A percentile compares a stretch with the other conserved stretches of the same genome.
These are phyloP conservation scores for Acidiella bohemica DNA, from an alignment of 495 filamentous ascomycete genomes.

Conservation along the genomic window DNA sequence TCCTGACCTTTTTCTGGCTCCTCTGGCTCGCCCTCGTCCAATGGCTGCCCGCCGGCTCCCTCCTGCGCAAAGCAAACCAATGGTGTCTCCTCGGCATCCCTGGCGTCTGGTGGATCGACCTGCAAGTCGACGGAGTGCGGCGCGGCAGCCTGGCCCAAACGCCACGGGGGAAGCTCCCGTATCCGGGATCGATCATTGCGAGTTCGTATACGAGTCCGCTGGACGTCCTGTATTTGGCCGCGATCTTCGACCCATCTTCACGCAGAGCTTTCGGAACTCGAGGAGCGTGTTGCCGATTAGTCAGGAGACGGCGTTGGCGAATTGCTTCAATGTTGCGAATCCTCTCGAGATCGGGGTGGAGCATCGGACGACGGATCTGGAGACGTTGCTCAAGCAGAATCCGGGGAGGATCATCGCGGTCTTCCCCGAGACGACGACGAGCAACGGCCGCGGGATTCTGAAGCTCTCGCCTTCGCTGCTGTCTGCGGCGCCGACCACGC, in stretches of 20 bases:
- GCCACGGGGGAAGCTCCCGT: slow-evolving; percentile 53
- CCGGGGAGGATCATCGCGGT: slow-evolving; percentile 64
- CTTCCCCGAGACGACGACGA: slow-evolving; percentile 87
- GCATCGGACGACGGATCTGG: slow-evolving; percentile 42
- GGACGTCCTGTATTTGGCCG: slow-evolving; percentile 88
- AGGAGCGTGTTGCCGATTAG: slow-evolving; percentile 61
- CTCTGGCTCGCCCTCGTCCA: slow-evolving; percentile 68
- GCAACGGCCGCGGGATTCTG: slow-evolving; percentile 84
- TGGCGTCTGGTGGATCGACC: slow-evolving; percentile 94
- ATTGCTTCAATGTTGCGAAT: slow-evolving; percentile 35
- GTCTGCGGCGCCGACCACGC: slow-evolving; percentile 44
- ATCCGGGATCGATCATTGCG: slow-evolving; percentile 65
- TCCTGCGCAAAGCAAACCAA: slow-evolving; percentile 65
- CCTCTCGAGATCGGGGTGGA: slow-evolving; percentile 16
- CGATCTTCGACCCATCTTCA: slow-evolving; percentile 93
- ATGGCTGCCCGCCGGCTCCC: slow-evolving; percentile 70
- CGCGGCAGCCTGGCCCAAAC: slow-evolving; percentile 56
- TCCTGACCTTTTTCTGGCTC: slow-evolving; percentile 49
- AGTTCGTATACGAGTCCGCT: slow-evolving; percentile 83
- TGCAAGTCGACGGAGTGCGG: slow-evolving; percentile 89
- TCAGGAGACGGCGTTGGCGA: slow-evolving; percentile 58
- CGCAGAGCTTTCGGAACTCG: slow-evolving; percentile 59
- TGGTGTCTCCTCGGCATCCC: slow-evolving; percentile 78
- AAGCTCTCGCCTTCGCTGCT: slow-evolving; percentile 64
- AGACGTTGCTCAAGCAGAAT: slow-evolving; percentile 48